Conservation (phyloP, 768 basidiomycete genomes). For the Hericium rajendrae region DNA sequence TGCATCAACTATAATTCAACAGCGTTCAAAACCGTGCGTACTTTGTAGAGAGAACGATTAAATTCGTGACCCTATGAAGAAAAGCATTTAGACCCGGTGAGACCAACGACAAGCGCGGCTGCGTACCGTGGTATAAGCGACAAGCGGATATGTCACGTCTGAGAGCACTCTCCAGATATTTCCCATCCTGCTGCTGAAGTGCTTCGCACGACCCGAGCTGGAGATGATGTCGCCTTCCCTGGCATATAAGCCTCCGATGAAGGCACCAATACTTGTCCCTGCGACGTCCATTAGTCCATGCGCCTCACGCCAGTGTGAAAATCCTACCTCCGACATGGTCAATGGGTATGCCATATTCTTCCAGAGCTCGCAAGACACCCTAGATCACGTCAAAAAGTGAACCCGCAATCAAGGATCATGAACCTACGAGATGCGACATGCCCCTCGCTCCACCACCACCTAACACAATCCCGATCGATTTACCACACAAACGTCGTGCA, state of each 20-base stretch:
- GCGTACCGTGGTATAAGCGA: conserved; percentile 80
- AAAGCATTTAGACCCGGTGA: neutral
- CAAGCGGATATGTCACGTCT: conserved; percentile 88
- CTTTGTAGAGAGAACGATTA: conserved; percentile 92
- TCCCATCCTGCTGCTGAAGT: conserved; percentile 86
- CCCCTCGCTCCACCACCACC: conserved; percentile 97
- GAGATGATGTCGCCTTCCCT: conserved; percentile 88
- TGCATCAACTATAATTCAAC: conserved; percentile 2
- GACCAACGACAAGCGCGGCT: neutral
- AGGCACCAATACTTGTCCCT: conserved; percentile 86
- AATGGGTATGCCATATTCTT: conserved; percentile 87
- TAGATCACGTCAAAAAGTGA: conserved; percentile 21
- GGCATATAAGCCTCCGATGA: conserved; percentile 92
- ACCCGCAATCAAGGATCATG: conserved; percentile 24
- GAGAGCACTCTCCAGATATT: conserved; percentile 91
- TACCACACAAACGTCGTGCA: conserved; percentile 85
- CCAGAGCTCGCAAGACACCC: conserved; percentile 89
- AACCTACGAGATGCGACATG: conserved; percentile 54
- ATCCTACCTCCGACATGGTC: conserved; percentile 77
- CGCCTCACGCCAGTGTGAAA: neutral
- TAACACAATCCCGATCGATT: conserved; percentile 86
- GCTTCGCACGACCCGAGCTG: conserved; percentile 76
- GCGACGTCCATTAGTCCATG: conserved; percentile 1
- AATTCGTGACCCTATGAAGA: conserved; percentile 78
- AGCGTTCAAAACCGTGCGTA: conserved; percentile 15